These are phyloP conservation scores for Diaporthe citrichinensis DNA, from an alignment of 2,329 filamentous ascomycete species.

Conservation along the genomic window DNA sequence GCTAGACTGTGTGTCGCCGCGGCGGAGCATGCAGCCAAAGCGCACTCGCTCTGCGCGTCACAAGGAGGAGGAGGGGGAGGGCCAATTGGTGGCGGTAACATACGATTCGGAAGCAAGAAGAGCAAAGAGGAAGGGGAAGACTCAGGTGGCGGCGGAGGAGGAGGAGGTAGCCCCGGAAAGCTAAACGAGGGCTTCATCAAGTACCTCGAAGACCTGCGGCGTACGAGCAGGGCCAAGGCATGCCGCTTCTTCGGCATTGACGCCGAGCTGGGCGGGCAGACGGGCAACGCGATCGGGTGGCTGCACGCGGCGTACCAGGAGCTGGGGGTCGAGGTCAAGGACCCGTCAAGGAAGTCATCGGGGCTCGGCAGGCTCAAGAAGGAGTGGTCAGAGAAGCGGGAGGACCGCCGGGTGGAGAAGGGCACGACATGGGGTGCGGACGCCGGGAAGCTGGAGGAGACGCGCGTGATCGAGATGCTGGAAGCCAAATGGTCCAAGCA, in stretches of 20 bases:
- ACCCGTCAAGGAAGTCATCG: constrained; percentile 64
- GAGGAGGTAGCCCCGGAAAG: constrained; percentile 57
- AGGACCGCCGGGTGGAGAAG: constrained; percentile 84
- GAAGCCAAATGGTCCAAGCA: constrained; percentile 91
- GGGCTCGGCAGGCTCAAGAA: constrained; percentile 78
- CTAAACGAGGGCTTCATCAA: constrained; percentile 76
- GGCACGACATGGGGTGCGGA: constrained; percentile 83
- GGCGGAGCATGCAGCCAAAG: constrained; percentile 86
- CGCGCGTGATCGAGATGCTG: constrained; percentile 86
- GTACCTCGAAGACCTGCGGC: constrained; percentile 82
- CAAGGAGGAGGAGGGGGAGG: constrained; percentile 26
- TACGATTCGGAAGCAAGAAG: constrained; percentile 30
- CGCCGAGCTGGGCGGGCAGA: constrained; percentile 85
- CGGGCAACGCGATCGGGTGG: constrained; percentile 90
- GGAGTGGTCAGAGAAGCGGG: constrained; percentile 81
- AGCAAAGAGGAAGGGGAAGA: constrained; percentile 17
- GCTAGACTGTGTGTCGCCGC: constrained; percentile 90
- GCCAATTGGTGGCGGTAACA: not conserved
- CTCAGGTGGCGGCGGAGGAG: constrained; percentile 42
- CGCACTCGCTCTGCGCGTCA: constrained; percentile 63
- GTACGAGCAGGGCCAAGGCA: constrained; percentile 84
- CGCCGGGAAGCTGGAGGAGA: constrained; percentile 88
- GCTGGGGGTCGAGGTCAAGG: constrained; percentile 73
- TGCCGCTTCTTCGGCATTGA: constrained; percentile 94
- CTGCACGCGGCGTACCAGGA: constrained; percentile 82